phyloP scores from a whole-genome alignment of 305 asterid species.

The Solanum hybrid region DNA sequence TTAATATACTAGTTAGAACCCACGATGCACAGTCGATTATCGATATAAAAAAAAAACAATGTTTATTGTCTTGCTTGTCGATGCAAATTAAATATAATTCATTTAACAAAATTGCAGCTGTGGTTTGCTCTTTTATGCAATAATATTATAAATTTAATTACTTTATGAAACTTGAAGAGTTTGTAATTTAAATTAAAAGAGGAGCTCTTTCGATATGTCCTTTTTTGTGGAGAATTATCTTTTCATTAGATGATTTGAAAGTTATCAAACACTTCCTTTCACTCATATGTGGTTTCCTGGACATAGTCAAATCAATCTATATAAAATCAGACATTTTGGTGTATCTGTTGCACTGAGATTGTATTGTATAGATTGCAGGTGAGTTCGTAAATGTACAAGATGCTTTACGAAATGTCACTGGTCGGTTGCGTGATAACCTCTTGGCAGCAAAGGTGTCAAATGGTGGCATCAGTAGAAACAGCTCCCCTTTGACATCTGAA shows the following conservation, averaged over 20 bases:
- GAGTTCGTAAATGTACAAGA: constrained; percentile 45
- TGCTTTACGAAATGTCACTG: constrained; percentile 54
- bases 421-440: constrained; percentile 46
- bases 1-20: neutral
- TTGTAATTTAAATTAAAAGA: neutral
- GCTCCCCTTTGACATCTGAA: constrained; percentile 20
- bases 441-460: constrained; percentile 22
- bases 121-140: neutral
- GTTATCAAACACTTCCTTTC: neutral
- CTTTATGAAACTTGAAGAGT: neutral
- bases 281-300: neutral
- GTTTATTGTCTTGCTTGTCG: neutral
- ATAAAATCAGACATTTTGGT: constrained; percentile 2
- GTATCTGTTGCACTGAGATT: constrained; percentile 7
- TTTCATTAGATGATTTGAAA: neutral
- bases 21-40: neutral
- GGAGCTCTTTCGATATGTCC: neutral
- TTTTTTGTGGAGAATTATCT: neutral
- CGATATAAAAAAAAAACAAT: neutral
- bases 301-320: neutral
- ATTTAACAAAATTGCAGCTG: neutral
- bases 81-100: neutral
- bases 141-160: neutral
- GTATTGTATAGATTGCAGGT: constrained; percentile 49
- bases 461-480: constrained; percentile 21